phyloP scores from a whole-genome alignment of 2,329 filamentous ascomycete species.

The Stagonosporopsis vannaccii region DNA sequence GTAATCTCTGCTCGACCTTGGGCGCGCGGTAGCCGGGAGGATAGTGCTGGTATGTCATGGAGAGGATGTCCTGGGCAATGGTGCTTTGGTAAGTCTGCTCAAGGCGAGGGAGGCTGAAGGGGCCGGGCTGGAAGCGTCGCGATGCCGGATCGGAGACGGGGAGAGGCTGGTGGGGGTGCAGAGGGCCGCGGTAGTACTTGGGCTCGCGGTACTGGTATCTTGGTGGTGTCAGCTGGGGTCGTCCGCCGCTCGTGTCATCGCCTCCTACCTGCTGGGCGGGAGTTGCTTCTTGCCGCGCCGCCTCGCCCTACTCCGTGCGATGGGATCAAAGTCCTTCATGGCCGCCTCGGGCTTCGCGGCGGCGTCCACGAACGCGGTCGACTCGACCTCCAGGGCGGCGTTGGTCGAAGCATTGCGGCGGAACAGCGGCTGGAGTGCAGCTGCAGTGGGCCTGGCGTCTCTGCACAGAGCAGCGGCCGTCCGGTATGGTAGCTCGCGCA shows the following conservation, averaged over 20 bases:
- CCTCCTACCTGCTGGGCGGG: slow-evolving; percentile 62
- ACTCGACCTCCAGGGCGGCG: slow-evolving; percentile 56
- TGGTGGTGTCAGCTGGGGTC: slow-evolving; percentile 6
- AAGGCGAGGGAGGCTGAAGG: slow-evolving; percentile 86
- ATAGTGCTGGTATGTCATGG: slow-evolving; percentile 84
- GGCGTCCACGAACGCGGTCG: slow-evolving; percentile 54
- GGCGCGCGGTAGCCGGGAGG: slow-evolving; percentile 75
- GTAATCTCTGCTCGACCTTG: slow-evolving; percentile 70
- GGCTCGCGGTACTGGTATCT: slow-evolving; percentile 96
- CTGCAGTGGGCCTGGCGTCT: slow-evolving; percentile 34
- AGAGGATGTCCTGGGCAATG: slow-evolving; percentile 85
- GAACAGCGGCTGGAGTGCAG: slow-evolving; percentile 30
- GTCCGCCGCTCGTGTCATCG: background rate
- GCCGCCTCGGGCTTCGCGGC: slow-evolving; percentile 50
- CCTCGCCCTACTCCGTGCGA: slow-evolving; percentile 55
- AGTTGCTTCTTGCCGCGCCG: slow-evolving; percentile 52
- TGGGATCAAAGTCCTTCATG: slow-evolving; percentile 58
- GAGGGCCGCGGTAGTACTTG: slow-evolving; percentile 90
- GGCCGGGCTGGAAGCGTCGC: slow-evolving; percentile 86
- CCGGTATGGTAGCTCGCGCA: slow-evolving; percentile 47
- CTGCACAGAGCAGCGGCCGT: slow-evolving; percentile 35
- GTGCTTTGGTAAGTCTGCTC: slow-evolving; percentile 90
- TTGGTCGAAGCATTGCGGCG: slow-evolving; percentile 58
- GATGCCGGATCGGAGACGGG: slow-evolving; percentile 84
- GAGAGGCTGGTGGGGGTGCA: slow-evolving; percentile 93